Base-by-base conservation (phyloP, 2,329 filamentous ascomycete genomes). In the Fusarium chuoi region DNA sequence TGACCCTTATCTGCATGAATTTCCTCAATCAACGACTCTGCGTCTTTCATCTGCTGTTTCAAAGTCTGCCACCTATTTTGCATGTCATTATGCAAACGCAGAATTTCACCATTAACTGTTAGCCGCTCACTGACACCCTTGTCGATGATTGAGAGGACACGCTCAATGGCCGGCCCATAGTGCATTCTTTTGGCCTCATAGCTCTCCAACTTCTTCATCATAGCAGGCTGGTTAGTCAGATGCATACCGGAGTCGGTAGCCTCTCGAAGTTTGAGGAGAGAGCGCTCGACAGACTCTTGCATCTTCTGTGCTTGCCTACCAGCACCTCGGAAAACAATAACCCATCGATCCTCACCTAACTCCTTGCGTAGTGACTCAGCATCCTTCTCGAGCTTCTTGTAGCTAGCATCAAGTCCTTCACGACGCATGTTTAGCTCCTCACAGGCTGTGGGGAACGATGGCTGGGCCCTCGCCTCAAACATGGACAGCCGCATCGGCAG, bases 151-250 rank as follows among this genome's bases (percentile, higher is more conserved):
- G 92, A 91, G 24, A 98, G 84, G 13, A 99, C 94, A 46, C 95
- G 90, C 80, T 96, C 94, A 80, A 99, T 97, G 4, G 96, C 96
- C 15, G 95, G 94, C 3, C 95, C 93, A 79, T 98, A 99, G 81
- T 98, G 96, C 67, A 91, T 91, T 82, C 96, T 97, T 86, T 98
- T 99, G 48, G 93, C 94, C 80, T 98, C 95, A 81, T 98, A 99
- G 77, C 89, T 97, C 81, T 98, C 95, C 46, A 97, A 91, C 82
- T 95, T 96, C 84, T 96, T 97, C 69, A 87, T 86, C 83, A 96
- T 88, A 4, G 87, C 86, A 11, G 91, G 85, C 28, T 90, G 90
- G 78, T 93, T 94, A 18, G 91, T 92, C 67, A 94, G 83, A 73
- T 96, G 92, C 78, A 92, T 87, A 13, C 91, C 92, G 17, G 90